phyloP scores from a whole-genome alignment of 495 filamentous ascomycete species.

The Aspergillus heteromorphus region DNA sequence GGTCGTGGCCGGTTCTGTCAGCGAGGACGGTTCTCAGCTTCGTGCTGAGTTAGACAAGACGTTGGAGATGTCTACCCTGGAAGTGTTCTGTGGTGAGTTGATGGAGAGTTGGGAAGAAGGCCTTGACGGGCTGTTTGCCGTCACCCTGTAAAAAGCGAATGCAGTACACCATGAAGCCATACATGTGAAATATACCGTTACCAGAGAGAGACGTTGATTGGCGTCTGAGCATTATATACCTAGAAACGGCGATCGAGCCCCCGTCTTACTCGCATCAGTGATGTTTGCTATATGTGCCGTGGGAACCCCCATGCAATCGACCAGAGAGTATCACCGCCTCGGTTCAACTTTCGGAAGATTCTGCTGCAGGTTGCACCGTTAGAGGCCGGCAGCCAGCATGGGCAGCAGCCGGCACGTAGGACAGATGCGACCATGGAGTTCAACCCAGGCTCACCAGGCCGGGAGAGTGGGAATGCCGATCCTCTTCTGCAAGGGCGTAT shows the following conservation, averaged over 20 bases:
- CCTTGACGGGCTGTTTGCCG: slow-evolving; percentile 32
- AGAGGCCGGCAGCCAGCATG: neutral
- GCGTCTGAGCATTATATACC: neutral
- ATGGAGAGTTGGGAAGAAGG: slow-evolving; percentile 47
- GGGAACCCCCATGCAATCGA: neutral
- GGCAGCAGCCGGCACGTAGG: neutral
- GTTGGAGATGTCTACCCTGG: slow-evolving; percentile 31
- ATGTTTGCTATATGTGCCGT: neutral
- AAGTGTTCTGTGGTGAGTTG: slow-evolving; percentile 39
- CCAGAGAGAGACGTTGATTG: neutral
- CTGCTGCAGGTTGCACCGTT: neutral
- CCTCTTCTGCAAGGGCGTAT: slow-evolving; percentile 8
- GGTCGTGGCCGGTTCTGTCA: slow-evolving; percentile 24
- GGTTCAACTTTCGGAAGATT: neutral
- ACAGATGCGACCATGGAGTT: neutral
- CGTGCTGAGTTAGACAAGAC: slow-evolving; percentile 27
- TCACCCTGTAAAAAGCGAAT: slow-evolving; percentile 24
- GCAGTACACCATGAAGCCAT: neutral
- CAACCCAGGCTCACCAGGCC: neutral
- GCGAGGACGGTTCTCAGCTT: slow-evolving; percentile 24
- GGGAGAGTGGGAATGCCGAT: slow-evolving; percentile 8
- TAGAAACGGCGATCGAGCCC: neutral
- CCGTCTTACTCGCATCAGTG: neutral
- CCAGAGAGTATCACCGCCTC: neutral
- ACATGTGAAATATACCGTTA: neutral